A percentile compares a stretch with the other conserved stretches of the same genome.
Conservation (phyloP, 139 green algal species). For the Diplosphaera chodatii region DNA sequence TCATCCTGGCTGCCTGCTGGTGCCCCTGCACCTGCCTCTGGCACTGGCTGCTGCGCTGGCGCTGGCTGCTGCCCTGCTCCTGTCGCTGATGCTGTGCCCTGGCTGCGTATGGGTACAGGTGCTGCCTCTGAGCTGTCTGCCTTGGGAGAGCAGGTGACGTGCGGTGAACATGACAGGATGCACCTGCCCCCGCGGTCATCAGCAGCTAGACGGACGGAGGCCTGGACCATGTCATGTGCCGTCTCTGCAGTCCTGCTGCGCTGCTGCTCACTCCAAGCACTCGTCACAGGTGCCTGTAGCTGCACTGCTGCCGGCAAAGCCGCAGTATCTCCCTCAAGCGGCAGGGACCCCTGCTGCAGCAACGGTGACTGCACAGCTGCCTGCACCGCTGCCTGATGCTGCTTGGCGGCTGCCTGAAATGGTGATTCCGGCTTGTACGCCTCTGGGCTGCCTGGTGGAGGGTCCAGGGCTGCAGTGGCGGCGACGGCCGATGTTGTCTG, state of each 20-base stretch:
- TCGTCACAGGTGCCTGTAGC: too few relatives aligned
- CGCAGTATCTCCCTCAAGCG: too few relatives aligned
- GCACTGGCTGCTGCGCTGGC: neutral
- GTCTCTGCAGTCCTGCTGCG: neutral
- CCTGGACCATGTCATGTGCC: conserved; percentile 2
- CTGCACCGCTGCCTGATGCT: neutral
- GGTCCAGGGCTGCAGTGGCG: neutral
- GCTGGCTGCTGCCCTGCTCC: neutral
- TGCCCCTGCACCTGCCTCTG: too few relatives aligned
- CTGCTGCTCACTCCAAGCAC: too few relatives aligned
- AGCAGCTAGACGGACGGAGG: conserved; percentile 3
- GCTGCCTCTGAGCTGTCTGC: too few relatives aligned
- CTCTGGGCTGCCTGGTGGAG: neutral
- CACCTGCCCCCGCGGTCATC: neutral
- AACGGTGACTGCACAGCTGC: too few relatives aligned
- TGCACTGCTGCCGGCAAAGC: neutral
- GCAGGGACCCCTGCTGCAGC: too few relatives aligned
- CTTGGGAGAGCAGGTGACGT: conserved; percentile 19
- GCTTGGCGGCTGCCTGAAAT: neutral
- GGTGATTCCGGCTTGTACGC: neutral
- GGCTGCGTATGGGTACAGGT: too few relatives aligned
- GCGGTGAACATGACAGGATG: conserved; percentile 34
- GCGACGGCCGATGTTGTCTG: conserved; percentile 26
- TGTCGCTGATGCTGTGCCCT: too few relatives aligned
- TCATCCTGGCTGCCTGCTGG: neutral